phyloP scores from a whole-genome alignment of 2,329 filamentous ascomycete genomes.

The Cladosporium velox region DNA sequence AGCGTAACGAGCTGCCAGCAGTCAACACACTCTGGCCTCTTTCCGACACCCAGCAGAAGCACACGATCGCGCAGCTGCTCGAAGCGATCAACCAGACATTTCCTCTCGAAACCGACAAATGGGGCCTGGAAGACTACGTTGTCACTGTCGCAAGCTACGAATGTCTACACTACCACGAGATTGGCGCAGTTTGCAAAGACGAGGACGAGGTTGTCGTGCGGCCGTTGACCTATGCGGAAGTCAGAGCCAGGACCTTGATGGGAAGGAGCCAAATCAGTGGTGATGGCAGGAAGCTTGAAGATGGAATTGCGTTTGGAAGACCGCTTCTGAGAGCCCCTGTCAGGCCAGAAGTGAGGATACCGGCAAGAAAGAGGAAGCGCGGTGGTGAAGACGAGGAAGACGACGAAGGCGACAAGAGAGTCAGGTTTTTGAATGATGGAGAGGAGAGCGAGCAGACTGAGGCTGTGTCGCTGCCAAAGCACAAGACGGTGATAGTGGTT shows the following conservation, averaged over 20 bases:
- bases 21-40: constrained; percentile 72
- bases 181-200: constrained; percentile 71
- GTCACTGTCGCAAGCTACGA: constrained; percentile 81
- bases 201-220: constrained; percentile 85
- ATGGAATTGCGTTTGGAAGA: constrained; percentile 81
- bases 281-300: constrained; percentile 78
- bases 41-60: constrained; percentile 37
- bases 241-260: constrained; percentile 69
- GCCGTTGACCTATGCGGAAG: constrained; percentile 72
- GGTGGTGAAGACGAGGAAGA: constrained; percentile 38
- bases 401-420: constrained; percentile 9
- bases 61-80: constrained; percentile 73
- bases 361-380: constrained; percentile 35
- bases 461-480: neutral
- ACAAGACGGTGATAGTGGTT: constrained; percentile 24
- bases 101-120: constrained; percentile 76
- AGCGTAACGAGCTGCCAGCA: constrained; percentile 72
- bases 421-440: constrained; percentile 11
- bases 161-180: constrained; percentile 79
- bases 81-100: constrained; percentile 77
- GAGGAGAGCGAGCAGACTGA: neutral
- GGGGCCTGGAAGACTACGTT: constrained; percentile 87
- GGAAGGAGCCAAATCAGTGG: constrained; percentile 79
- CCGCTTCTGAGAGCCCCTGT: constrained; percentile 49
- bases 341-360: constrained; percentile 41